These are phyloP conservation scores for Mycena kentingensis DNA, from an alignment of 768 basidiomycete genomes.

Conservation along the genomic window DNA sequence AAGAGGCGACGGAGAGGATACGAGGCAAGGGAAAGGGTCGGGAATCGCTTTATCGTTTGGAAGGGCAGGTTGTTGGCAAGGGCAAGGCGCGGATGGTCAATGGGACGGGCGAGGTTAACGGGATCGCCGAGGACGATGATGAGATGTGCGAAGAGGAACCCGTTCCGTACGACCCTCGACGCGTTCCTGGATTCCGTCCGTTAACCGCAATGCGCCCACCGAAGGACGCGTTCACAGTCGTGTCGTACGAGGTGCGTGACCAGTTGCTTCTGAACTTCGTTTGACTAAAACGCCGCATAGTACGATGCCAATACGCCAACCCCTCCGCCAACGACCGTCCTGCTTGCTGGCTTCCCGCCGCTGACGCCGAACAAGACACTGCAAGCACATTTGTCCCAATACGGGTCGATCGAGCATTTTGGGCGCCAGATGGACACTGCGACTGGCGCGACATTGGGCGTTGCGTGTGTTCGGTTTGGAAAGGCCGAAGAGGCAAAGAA, in stretches of 20 bases:
- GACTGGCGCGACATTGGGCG: slow-evolving; percentile 82
- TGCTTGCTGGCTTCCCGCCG: slow-evolving; percentile 71
- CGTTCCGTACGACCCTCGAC: slow-evolving; percentile 26
- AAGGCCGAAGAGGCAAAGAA: slow-evolving; percentile 66
- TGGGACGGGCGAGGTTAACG: slow-evolving; percentile 38
- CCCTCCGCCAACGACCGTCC: slow-evolving; percentile 73
- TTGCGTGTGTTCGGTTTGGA: slow-evolving; percentile 71
- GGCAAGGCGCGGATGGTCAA: slow-evolving; percentile 31
- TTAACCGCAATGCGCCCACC: slow-evolving; percentile 29
- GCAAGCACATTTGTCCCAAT: slow-evolving; percentile 59
- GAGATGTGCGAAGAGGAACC: slow-evolving; percentile 34
- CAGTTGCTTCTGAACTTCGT: neutral
- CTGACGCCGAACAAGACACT: slow-evolving; percentile 69
- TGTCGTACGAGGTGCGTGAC: slow-evolving; percentile 19
- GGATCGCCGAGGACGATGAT: slow-evolving; percentile 55
- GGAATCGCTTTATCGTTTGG: slow-evolving; percentile 53
- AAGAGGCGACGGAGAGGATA: slow-evolving; percentile 45
- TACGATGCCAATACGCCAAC: slow-evolving; percentile 74
- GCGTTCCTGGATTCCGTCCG: slow-evolving; percentile 24
- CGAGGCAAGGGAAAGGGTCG: slow-evolving; percentile 68
- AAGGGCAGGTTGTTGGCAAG: slow-evolving; percentile 54
- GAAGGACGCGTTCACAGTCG: slow-evolving; percentile 27
- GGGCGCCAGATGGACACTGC: slow-evolving; percentile 78
- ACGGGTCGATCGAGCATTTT: slow-evolving; percentile 66
- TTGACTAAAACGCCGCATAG: slow-evolving; percentile 45